Conservation (phyloP, 2,329 filamentous ascomycete species). For the Ustilaginoidea virens region DNA sequence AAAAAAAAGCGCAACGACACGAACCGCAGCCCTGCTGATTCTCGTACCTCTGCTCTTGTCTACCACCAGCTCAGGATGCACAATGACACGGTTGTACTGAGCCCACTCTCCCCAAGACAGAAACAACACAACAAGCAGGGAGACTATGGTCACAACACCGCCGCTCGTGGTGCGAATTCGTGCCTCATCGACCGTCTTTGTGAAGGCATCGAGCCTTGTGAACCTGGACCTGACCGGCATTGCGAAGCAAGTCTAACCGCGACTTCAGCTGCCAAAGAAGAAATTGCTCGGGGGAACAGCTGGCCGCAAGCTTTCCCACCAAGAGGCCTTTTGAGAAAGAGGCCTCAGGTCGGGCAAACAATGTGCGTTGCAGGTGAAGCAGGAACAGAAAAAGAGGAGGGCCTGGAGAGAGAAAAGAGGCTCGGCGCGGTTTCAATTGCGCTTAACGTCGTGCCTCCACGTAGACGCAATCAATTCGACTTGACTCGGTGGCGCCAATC, state of each 20-base stretch:
- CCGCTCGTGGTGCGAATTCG: conserved; percentile 90
- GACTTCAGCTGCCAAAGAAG: not conserved
- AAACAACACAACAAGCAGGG: conserved; percentile 74
- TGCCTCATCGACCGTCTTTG: conserved; percentile 97
- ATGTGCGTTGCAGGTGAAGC: not conserved
- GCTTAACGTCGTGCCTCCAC: too few relatives aligned
- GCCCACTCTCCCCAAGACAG: conserved; percentile 91
- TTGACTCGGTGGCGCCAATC: too few relatives aligned
- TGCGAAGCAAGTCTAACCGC: conserved; percentile 1
- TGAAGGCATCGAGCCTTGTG: conserved; percentile 94
- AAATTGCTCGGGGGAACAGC: not conserved
- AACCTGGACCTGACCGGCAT: conserved; percentile 93
- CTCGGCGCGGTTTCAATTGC: too few relatives aligned
- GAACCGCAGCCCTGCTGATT: not conserved
- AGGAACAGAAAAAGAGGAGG: not conserved
- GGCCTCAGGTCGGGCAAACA: not conserved
- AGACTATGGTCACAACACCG: conserved; percentile 85
- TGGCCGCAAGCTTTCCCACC: not conserved
- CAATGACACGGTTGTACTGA: conserved; percentile 73
- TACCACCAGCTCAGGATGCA: conserved; percentile 86
- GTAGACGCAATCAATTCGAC: too few relatives aligned
- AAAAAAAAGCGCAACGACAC: conserved; percentile 6
- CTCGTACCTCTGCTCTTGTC: conserved; percentile 81
- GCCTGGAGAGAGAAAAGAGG: not conserved
- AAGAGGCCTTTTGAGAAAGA: not conserved